These are phyloP conservation scores for Dittrichia graveolens DNA, from an alignment of 129 eudicot species.

Conservation along the genomic window DNA sequence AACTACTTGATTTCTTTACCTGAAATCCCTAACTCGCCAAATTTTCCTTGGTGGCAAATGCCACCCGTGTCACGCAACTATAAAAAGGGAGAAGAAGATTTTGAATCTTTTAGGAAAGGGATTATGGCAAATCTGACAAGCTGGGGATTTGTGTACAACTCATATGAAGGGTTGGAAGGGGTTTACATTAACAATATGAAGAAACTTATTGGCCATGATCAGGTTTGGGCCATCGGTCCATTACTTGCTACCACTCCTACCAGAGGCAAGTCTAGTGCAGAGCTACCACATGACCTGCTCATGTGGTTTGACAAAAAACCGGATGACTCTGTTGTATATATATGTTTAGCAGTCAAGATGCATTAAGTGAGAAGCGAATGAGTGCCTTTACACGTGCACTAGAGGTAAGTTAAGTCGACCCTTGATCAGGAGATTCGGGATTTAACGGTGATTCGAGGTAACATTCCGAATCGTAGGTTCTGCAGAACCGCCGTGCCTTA, in stretches of 20 bases:
- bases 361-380: conserved; percentile 19
- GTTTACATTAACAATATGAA: conserved; percentile 30
- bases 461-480: too few relatives aligned
- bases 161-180: conserved; percentile 37
- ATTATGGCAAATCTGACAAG: conserved; percentile 30
- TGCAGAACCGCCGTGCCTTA: too few relatives aligned
- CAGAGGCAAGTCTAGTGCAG: neutral
- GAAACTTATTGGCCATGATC: conserved; percentile 18
- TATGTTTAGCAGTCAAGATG: conserved; percentile 16
- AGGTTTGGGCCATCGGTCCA: conserved; percentile 44
- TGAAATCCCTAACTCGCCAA: conserved; percentile 36
- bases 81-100: conserved; percentile 29
- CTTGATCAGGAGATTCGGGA: too few relatives aligned
- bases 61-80: neutral
- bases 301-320: neutral
- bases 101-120: conserved; percentile 30
- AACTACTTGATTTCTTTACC: conserved; percentile 17
- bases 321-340: conserved; percentile 15
- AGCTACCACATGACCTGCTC: conserved; percentile 5
- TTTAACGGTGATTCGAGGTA: too few relatives aligned
- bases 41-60: conserved; percentile 31
- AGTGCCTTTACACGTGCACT: conserved; percentile 18
- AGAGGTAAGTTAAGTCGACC: conserved; percentile 11
- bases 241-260: conserved; percentile 9
- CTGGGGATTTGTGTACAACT: conserved; percentile 42